Evolutionary conservation across 2,329 filamentous ascomycete species (phyloP).

Genomic region (Lasiodiplodia sp.): DNA sequence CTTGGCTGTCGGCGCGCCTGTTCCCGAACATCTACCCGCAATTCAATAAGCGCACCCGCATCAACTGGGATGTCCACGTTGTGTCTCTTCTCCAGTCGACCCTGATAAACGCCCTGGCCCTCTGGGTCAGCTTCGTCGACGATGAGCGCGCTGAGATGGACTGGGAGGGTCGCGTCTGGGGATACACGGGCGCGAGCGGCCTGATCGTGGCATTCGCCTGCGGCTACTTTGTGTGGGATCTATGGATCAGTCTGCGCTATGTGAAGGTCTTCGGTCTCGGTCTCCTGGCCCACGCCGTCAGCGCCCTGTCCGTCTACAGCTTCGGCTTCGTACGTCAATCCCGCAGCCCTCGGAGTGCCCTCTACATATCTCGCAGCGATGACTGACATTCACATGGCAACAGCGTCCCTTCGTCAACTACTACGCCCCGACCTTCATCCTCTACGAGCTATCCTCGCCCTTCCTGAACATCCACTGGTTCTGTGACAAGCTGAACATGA

Average conservation of each 20-base stretch:
- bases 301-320: conserved; percentile 75
- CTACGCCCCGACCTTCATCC: conserved; percentile 81
- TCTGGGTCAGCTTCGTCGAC: conserved; percentile 76
- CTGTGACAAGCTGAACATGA: conserved; percentile 84
- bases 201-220: conserved; percentile 78
- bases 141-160: conserved; percentile 71
- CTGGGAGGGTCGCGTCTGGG: conserved; percentile 74
- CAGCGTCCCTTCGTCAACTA: conserved; percentile 86
- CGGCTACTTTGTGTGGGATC: conserved; percentile 87
- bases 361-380: background rate
- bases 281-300: conserved; percentile 78
- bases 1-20: conserved; percentile 67
- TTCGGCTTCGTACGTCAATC: conserved; percentile 75
- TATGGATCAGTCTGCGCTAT: conserved; percentile 72
- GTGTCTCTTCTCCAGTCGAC: conserved; percentile 81
- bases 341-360: conserved; percentile 1
- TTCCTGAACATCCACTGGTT: conserved; percentile 94
- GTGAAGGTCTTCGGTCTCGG: conserved; percentile 77
- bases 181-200: conserved; percentile 75
- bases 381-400: background rate
- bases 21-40: conserved; percentile 69
- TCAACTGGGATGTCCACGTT: conserved; percentile 88
- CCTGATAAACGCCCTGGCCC: conserved; percentile 74
- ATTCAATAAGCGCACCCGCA: conserved; percentile 68
- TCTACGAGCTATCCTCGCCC: conserved; percentile 85